Conservation (phyloP, 2,329 filamentous ascomycete species). For the Cladosporium sphaerospermum region DNA sequence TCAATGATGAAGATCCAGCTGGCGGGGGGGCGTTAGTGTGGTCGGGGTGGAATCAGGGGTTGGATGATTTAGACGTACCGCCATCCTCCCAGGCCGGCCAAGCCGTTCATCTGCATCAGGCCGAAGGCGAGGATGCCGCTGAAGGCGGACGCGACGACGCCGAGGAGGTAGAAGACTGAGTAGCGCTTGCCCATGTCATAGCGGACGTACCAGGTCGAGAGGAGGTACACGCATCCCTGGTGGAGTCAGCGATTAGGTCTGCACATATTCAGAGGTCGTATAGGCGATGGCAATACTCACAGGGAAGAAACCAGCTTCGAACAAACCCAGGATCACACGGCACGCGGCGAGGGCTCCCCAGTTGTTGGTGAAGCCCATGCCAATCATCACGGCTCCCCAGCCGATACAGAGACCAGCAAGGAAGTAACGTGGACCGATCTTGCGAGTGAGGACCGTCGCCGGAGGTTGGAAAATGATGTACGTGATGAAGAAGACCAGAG, state of each 20-base stretch:
- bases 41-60: no score
- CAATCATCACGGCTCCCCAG: conserved; percentile 58
- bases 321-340: conserved; percentile 54
- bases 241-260: conserved; percentile 19
- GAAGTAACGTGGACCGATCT: conserved; percentile 47
- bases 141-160: conserved; percentile 42
- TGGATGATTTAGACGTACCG: conserved; percentile 29
- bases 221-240: conserved; percentile 56
- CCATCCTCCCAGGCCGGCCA: conserved; percentile 39
- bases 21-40: conserved; percentile 21
- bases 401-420: conserved; percentile 37
- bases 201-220: conserved; percentile 52
- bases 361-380: conserved; percentile 56
- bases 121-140: conserved; percentile 39
- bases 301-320: conserved; percentile 53
- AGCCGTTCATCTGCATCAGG: conserved; percentile 40
- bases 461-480: conserved; percentile 68
- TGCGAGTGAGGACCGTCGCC: conserved; percentile 62
- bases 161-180: conserved; percentile 46
- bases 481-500: conserved; percentile 67
- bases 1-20: conserved; percentile 44
- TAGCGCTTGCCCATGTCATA: conserved; percentile 12
- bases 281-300: conserved; percentile 39
- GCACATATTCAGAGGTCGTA: no score
- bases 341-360: conserved; percentile 50